Base-by-base conservation (phyloP, 2,329 filamentous ascomycete species). In the Coniochaeta sp. region DNA sequence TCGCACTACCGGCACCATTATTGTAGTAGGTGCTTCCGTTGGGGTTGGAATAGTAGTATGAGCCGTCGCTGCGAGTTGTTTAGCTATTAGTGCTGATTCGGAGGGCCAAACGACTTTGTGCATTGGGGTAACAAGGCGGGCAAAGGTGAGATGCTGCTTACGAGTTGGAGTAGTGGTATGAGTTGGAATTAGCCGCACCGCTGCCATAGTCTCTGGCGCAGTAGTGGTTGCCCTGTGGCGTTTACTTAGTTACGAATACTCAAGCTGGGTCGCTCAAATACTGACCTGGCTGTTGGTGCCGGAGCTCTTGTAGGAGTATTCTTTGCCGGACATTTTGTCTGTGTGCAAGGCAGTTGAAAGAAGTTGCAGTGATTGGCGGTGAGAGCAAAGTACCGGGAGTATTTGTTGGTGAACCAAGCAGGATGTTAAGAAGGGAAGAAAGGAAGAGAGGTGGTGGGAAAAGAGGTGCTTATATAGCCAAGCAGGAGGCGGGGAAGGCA, bases 41-140 rank as follows among this genome's bases (percentile, higher is more conserved):
- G 55, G 85, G 74, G 74, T 90, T 90, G 70, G 81, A 83, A 74
- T 90, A 90, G 76, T 90, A 89, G 78, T 90, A 90, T 1, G 85
- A 89, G 43, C 87, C 86, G 66, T 89, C 68, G 28, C 52, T 55
- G 52, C 16, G 44, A 14, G 16, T 38, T 17, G 19, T 24, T 50
- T 2, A 50, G 19, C 8, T 50, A 28, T 12, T 9, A 5, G 28
- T 31, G 9, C 19, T 26, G 24, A 14, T 14, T 6, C 26, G 14
- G 28, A 31, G n/a, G n/a, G n/a, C n/a, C n/a, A n/a, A n/a, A n/a
- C n/a, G n/a, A n/a, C n/a, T n/a, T n/a, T n/a, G 5, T 31, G 28
- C 9, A 31, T 6, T 9, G 28, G 28, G 28, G 5, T 5, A 31
- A 6, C 5, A 31, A 31, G 28, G 28, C 9, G 28, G 28, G 28